These are phyloP conservation scores for Phytopythium montanum DNA, from an alignment of 352 stramenopile species.

Conservation along the genomic window DNA sequence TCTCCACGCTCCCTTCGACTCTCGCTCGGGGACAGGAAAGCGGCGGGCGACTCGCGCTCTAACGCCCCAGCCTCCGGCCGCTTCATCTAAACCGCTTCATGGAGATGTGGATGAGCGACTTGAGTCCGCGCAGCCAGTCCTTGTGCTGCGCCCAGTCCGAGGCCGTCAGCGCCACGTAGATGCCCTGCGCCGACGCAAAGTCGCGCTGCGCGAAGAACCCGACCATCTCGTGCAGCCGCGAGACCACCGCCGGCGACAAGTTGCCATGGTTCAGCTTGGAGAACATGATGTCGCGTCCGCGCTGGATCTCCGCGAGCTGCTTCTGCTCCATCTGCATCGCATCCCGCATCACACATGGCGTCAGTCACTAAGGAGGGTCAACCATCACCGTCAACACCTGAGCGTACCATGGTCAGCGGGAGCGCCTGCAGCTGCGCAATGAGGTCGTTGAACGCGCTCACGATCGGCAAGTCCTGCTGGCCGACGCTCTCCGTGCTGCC, in stretches of 20 bases:
- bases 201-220: slow-evolving; percentile 70
- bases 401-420: slow-evolving; percentile 79
- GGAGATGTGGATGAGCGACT: slow-evolving; percentile 95
- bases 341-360: slow-evolving; percentile 8
- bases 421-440: slow-evolving; percentile 66
- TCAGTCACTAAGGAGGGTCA: not conserved
- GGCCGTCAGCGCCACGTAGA: slow-evolving; percentile 91
- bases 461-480: slow-evolving; percentile 72
- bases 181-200: slow-evolving; percentile 70
- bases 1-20: not conserved
- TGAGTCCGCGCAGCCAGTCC: slow-evolving; percentile 97
- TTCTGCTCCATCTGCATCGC: slow-evolving; percentile 81
- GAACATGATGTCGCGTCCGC: slow-evolving; percentile 85
- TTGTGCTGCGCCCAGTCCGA: slow-evolving; percentile 96
- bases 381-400: not conserved
- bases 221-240: slow-evolving; percentile 78
- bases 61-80: not conserved
- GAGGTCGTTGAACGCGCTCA: slow-evolving; percentile 79
- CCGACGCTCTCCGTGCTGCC: slow-evolving; percentile 75
- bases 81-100: slow-evolving; percentile 89
- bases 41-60: not conserved
- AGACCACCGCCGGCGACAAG: slow-evolving; percentile 66
- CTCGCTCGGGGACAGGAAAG: not conserved
- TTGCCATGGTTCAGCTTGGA: slow-evolving; percentile 84
- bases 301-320: slow-evolving; percentile 81